Base-by-base conservation (phyloP, 306 rosid genomes). In the Lagenaria siceraria region DNA sequence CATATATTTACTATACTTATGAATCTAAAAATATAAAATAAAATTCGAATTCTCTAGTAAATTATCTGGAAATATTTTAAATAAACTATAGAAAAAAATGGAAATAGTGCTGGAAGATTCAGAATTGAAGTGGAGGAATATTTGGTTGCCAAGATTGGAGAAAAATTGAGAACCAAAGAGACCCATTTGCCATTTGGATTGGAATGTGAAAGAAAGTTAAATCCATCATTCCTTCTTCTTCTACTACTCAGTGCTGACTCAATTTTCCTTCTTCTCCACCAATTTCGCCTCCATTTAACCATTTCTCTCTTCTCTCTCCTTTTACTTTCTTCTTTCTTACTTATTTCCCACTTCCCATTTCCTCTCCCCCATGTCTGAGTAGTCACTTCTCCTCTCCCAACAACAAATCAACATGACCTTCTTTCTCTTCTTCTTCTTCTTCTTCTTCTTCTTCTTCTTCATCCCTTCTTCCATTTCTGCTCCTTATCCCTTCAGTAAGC, bases 401-500 rank as follows among this genome's bases (percentile, higher is more conserved):
- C 75, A 58, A 18, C 38, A 31, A 42, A 15, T 7, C 7, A 77
- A 78, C 3, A 70, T 38, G 69, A 1, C 62, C 61, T n/a, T 81
- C 54, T 1, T 64, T 60, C 21, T 53, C 79, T 8, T 40, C 43
- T 40, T 42, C 48, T 40, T 42, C 46, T 10, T 75, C 58, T 31
- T 24, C 31, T 42, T 56, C 79, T 4, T 25, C 80, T 3, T 54
- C 62, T 5, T 56, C 63, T 2, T 56, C 18, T 17, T 60, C 73
- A 5, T 42, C 48, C 19, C 59, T 0, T 15, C 64, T 24, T 55
- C 84, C 42, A 55, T 74, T 42, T 49, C 89, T 24, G 8, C 75
- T 42, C 52, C 90, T 17, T 78, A 77, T 54, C 85, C 86, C 14
- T 86, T 80, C 81, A 88, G 96, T 90, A 85, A 85, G 78, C 56